Conservation (phyloP, 345 rosid species). For the Aegle marmelos region DNA sequence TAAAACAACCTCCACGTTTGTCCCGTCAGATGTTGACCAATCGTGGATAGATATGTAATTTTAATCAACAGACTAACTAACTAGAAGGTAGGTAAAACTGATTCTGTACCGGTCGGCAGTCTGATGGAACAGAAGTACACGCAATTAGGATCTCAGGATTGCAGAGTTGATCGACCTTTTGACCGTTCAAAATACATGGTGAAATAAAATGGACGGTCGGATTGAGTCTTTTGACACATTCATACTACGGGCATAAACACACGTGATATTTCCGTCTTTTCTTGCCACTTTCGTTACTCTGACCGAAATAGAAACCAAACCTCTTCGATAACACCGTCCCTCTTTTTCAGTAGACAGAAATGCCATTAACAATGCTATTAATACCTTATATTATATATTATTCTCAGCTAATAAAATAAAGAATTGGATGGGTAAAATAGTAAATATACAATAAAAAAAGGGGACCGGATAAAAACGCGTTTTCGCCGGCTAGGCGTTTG, state of each 20-base stretch:
- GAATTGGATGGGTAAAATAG: slow-evolving; percentile 10
- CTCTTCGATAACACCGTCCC: slow-evolving; percentile 28
- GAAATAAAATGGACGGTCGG: slow-evolving; percentile 28
- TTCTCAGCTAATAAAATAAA: not conserved
- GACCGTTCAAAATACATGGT: slow-evolving; percentile 4
- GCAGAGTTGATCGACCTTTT: not conserved
- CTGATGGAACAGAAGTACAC: slow-evolving; percentile 13
- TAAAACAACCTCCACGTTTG: not conserved
- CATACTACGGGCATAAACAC: not conserved
- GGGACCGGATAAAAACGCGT: slow-evolving; percentile 52
- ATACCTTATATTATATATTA: not conserved
- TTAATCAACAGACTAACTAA: slow-evolving; percentile 22
- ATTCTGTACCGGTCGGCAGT: slow-evolving; percentile 28
- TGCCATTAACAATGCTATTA: not conserved
- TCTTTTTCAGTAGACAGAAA: slow-evolving; percentile 8
- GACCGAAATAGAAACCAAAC: slow-evolving; percentile 26
- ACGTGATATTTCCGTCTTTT: slow-evolving; percentile 35
- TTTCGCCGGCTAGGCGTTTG: slow-evolving; percentile 83
- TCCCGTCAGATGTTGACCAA: not conserved
- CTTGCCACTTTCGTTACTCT: slow-evolving; percentile 28
- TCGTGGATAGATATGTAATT: slow-evolving; percentile 23
- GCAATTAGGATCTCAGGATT: slow-evolving; percentile 16
- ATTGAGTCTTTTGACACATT: slow-evolving; percentile 4
- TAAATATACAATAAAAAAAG: slow-evolving; percentile 28
- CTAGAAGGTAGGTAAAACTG: slow-evolving; percentile 28